Base-by-base conservation (phyloP, 768 basidiomycete genomes). In the Paxillus ammoniavirescens region DNA sequence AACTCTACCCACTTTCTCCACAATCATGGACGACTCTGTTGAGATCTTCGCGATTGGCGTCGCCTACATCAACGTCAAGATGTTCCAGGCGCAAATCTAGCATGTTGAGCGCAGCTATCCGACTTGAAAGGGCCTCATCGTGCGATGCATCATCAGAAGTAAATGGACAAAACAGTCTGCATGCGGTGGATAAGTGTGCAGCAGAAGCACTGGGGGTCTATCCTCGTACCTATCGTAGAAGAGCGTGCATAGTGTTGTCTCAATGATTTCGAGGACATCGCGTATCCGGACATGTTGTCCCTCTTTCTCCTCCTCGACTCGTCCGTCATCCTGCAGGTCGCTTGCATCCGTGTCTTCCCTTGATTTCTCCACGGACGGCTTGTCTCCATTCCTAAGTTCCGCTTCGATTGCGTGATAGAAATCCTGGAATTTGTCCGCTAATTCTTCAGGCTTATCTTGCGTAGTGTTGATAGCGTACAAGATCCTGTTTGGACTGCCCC, bases 41-140 rank as follows among this genome's bases (percentile, higher is more conserved):
- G 12, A 96, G 72, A 21, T 73, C 73, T 45, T 78, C 60, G 0
- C 63, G 77, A 5, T 78, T 73, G 1, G 72, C 73, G 4, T 67
- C 59, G 2, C 83, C 85, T 0, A 91, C 82, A 49, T 92, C 86
- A 8, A 98, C 80, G 14, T 95, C 96, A 1, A 99, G 82, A 72
- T 98, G 94, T 37, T 89, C 87, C 9, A 98, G 74, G 2, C 85
- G 80, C 0, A 99, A 75, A 67, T 98, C 96, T 1, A 98, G 77
- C 78, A 94, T 82, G 60, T 95, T 94, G 42, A 99, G 76, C 1
- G 94, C 95, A 13, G 93, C 92, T 14, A 98, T 86, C 5, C 95
- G 84, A 63, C 85, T 89, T 0, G 94, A 84, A 4, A 99, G 75
- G 0, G 92, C 89, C 62, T 92, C 91, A 65, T 99, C 94, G 65